Conservation (phyloP, 805 yeast genomes). For the Isabelozyma rhagii region DNA sequence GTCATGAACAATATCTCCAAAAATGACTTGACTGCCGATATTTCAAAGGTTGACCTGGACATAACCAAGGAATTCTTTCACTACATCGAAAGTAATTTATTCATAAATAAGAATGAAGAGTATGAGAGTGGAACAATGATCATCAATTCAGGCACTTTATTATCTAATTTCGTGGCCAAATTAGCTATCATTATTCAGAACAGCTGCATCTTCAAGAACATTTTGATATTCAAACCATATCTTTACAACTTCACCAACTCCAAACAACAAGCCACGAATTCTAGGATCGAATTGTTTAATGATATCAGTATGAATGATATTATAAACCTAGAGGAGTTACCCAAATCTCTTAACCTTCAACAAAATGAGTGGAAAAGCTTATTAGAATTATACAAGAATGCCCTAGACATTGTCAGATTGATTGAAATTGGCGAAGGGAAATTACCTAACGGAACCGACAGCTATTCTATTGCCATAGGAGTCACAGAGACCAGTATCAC, state of each 20-base stretch:
- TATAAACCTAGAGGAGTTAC: slow-evolving; percentile 12
- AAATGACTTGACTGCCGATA: neutral
- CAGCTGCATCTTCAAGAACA: slow-evolving; percentile 18
- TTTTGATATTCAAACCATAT: slow-evolving; percentile 35
- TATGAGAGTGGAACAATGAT: slow-evolving; percentile 20
- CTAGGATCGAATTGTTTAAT: neutral
- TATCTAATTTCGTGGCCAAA: slow-evolving; percentile 27
- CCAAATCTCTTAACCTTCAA: slow-evolving; percentile 5
- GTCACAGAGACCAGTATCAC: neutral
- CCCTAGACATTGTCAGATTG: slow-evolving; percentile 26
- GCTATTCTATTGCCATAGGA: slow-evolving; percentile 7
- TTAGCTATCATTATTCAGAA: slow-evolving; percentile 19
- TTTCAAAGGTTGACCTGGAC: too few species aligned
- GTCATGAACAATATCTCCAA: slow-evolving; percentile 7
- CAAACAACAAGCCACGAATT: neutral
- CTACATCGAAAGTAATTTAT: slow-evolving; percentile 2
- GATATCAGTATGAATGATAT: slow-evolving; percentile 4
- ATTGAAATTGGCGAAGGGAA: slow-evolving; percentile 30
- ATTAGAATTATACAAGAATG: slow-evolving; percentile 22
- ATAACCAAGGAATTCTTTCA: slow-evolving; percentile 3
- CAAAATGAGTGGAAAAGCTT: slow-evolving; percentile 27
- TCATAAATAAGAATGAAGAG: slow-evolving; percentile 2
- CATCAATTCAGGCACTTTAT: slow-evolving; percentile 31
- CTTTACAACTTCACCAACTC: neutral
- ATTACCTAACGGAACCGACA: neutral